Evolutionary conservation across 768 basidiomycete genomes (phyloP).

Genomic region (Leccinum obscurum): DNA sequence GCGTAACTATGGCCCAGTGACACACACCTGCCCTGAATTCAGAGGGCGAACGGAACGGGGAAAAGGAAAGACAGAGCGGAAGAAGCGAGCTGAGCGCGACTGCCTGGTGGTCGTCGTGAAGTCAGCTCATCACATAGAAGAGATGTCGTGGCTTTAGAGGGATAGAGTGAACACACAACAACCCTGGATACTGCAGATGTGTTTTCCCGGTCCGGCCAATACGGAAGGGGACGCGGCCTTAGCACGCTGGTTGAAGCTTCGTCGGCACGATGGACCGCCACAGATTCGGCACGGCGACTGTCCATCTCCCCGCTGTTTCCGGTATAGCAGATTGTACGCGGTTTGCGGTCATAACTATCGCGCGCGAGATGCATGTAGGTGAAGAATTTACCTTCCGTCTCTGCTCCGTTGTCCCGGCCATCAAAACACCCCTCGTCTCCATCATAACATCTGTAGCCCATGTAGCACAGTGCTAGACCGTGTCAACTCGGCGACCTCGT

Average conservation of each 20-base stretch:
- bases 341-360: too few species aligned
- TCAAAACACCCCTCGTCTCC: not conserved
- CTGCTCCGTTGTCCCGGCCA: not conserved
- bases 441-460: too few species aligned
- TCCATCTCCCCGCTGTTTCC: too few species aligned
- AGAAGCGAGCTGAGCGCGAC: slow-evolving; percentile 40
- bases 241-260: not conserved
- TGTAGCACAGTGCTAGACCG: not conserved
- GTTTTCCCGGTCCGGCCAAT: slow-evolving; percentile 42
- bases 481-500: not conserved
- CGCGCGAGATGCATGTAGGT: not conserved
- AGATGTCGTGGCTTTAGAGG: slow-evolving; percentile 7
- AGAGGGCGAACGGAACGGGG: not conserved
- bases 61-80: slow-evolving; percentile 19
- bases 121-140: slow-evolving; percentile 3
- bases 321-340: too few species aligned
- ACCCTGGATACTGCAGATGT: slow-evolving; percentile 53
- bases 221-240: not conserved
- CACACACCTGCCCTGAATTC: not conserved
- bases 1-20: not conserved
- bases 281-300: too few species aligned
- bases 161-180: slow-evolving; percentile 28
- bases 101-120: slow-evolving; percentile 8
- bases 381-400: not conserved
- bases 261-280: not conserved